Evolutionary conservation across 306 rosid genomes (phyloP).

Genomic region (Medicago truncatula): MtrunA17r5.0-ANR NC_053045.1:53552001-53552500

Average conservation of each 20-base stretch:
- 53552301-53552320: constrained; percentile 84
- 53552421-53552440: constrained; percentile 71
- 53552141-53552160: constrained; percentile 82
- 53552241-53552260: constrained; percentile 65
- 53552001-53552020: constrained; percentile 5
- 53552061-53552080: constrained; percentile 10
- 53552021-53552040: constrained; percentile 36
- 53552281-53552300: constrained; percentile 61
- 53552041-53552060: constrained; percentile 18
- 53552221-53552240: constrained; percentile 73
- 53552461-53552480: constrained; percentile 78
- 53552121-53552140: constrained; percentile 14
- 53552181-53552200: constrained; percentile 68
- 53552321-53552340: constrained; percentile 74
- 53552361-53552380: constrained; percentile 88
- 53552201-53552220: constrained; percentile 88
- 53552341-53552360: constrained; percentile 81
- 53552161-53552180: constrained; percentile 69
- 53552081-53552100: constrained; percentile 28
- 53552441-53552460: constrained; percentile 86
- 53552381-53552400: constrained; percentile 88
- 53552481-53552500: constrained; percentile 38
- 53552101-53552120: not conserved
- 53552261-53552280: constrained; percentile 81
- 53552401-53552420: constrained; percentile 74